Evolutionary conservation across 805 yeast genomes (phyloP), one percentile per base, ranked within the genome.

Genomic region (Kodamaea restingae): DNA sequence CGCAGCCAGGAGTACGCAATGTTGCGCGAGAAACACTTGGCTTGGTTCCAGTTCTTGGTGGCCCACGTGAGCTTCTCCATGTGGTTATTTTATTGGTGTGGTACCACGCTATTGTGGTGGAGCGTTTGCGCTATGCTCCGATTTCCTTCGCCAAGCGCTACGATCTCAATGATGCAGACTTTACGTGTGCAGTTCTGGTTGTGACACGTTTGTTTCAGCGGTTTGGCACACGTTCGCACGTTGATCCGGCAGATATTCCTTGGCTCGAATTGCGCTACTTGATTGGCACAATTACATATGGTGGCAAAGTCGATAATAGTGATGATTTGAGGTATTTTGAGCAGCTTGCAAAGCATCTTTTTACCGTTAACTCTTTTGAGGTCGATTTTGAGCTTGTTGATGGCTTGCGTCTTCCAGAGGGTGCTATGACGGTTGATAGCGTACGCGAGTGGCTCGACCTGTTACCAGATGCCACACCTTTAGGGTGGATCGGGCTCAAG

Each of bases 111-210:
- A 52, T 83, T 1, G 52, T 87, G 3, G 69, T 69, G 25, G 88
- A 80, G 43, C 58, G 86, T 38, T 55, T 75, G 36, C 65, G 83
- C 34, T 81, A 71, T 46, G 70, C 68, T 1, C 88, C 91, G 0
- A 53, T 75, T 2, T 86, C 91, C 1, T 84, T 85, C 60, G 49
- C 61, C 1, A 73, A 74, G 46, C 52, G 47, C 7, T 82, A 86
- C 52, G 95, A 84, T 43, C 75, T 88, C 49, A 84, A 76, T 52
- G 86, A 84, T 41, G 60, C 80, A n/a, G 96, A 90, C 54, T 71
- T 81, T 39, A 59, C 63, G 8, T 66, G 77, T 15, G 81, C 78
- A 2, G 46, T 69, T 3, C 51, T 44, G 35, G 63, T 78, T 14
- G 56, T 81, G 35, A 65, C 65, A 29, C 59, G 64, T 33, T 53